Percentiles rank a stretch among this genome's conserved stretches.
These are phyloP conservation scores for Aspergillus piperis DNA, from an alignment of 2,329 filamentous ascomycete genomes.

Conservation along the genomic window DNA sequence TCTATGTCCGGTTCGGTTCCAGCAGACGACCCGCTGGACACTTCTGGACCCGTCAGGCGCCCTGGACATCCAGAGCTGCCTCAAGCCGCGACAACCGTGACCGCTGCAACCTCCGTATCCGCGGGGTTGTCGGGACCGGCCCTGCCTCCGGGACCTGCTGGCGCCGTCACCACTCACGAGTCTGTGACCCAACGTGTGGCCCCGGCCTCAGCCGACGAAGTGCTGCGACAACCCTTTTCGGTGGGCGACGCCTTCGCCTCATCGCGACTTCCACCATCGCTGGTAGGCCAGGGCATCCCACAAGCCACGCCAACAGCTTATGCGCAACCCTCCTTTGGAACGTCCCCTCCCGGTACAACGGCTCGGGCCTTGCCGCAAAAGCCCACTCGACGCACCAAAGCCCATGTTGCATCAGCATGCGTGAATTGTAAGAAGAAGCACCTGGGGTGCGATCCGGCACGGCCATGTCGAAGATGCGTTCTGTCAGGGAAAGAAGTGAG, in stretches of 20 bases:
- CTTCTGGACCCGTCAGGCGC: constrained; percentile 37
- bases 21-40: constrained; percentile 40
- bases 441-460: constrained; percentile 47
- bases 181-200: constrained; percentile 20
- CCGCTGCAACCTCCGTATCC: constrained; percentile 12
- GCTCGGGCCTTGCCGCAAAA: constrained; percentile 37
- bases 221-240: constrained; percentile 19
- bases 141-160: constrained; percentile 20
- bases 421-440: constrained; percentile 54
- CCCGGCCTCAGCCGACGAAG: constrained; percentile 17
- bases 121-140: constrained; percentile 13
- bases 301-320: constrained; percentile 28
- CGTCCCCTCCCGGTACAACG: constrained; percentile 23
- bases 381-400: constrained; percentile 48
- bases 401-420: constrained; percentile 51
- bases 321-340: constrained; percentile 27
- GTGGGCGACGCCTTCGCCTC: constrained; percentile 24
- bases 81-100: constrained; percentile 22
- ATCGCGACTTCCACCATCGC: constrained; percentile 21
- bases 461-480: constrained; percentile 50
- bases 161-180: constrained; percentile 15
- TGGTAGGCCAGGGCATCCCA: constrained; percentile 22
- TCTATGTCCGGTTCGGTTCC: constrained; percentile 48
- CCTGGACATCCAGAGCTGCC: constrained; percentile 34
- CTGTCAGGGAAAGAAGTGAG: constrained; percentile 50